These are phyloP conservation scores for Orbilia oligospora DNA, from an alignment of 2,329 filamentous ascomycete genomes.

Conservation along the genomic window DNA sequence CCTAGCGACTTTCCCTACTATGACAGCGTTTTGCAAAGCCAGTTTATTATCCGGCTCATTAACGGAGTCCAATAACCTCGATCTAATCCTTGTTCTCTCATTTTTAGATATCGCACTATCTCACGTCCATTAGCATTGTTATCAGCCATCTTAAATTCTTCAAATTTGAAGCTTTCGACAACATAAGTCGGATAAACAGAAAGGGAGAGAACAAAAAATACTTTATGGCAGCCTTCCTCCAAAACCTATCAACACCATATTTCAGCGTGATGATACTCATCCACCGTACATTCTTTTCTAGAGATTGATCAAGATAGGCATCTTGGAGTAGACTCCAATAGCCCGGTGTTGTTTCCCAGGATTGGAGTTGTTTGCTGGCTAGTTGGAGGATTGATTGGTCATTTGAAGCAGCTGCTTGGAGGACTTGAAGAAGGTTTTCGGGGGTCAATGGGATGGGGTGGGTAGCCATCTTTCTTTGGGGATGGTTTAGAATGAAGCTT, in stretches of 20 bases:
- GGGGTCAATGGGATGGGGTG: constrained; percentile 65
- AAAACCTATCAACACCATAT: constrained; percentile 95
- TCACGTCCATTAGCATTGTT: background rate
- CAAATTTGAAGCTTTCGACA: background rate
- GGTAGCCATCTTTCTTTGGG: constrained; percentile 32
- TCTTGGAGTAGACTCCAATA: constrained; percentile 74
- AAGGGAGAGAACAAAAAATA: constrained; percentile 61
- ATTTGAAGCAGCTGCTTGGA: constrained; percentile 69
- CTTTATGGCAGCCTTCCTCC: constrained; percentile 84
- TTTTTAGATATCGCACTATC: constrained; percentile 74
- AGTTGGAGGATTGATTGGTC: constrained; percentile 70
- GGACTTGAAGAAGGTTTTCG: constrained; percentile 69
- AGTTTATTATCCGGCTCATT: constrained; percentile 81
- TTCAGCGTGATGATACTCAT: constrained; percentile 94
- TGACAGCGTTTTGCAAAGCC: constrained; percentile 88
- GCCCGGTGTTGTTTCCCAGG: constrained; percentile 70
- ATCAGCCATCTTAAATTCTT: background rate
- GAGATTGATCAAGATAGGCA: constrained; percentile 83
- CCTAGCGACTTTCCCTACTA: constrained; percentile 87
- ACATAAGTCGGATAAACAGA: background rate
- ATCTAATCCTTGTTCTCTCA: constrained; percentile 83
- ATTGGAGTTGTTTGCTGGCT: constrained; percentile 71
- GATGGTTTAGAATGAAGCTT: no score
- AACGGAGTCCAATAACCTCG: constrained; percentile 80
- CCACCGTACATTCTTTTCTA: constrained; percentile 84